Conservation (phyloP, 352 stramenopile genomes). For the Pythium coloratum region DNA sequence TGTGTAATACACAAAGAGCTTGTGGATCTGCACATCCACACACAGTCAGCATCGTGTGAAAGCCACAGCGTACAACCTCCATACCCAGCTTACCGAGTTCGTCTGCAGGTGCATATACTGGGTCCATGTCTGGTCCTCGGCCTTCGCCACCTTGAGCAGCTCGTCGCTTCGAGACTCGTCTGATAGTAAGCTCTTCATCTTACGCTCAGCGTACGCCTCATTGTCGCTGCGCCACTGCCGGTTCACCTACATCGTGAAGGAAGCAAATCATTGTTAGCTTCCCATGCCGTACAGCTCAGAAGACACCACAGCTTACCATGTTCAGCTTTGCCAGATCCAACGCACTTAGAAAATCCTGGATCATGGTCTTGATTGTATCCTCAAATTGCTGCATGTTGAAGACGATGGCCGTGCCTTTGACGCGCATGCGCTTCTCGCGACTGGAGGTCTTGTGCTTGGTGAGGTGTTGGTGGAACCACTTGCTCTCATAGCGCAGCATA, state of each 20-base stretch:
- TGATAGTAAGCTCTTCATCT: constrained; percentile 39
- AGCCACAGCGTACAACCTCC: too few relatives aligned
- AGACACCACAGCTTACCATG: constrained; percentile 45
- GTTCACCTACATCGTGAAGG: constrained; percentile 46
- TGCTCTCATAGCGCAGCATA: constrained; percentile 61
- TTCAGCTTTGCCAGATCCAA: constrained; percentile 45
- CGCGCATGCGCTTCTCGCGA: constrained; percentile 2
- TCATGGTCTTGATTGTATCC: constrained; percentile 45
- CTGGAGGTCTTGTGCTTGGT: constrained; percentile 27
- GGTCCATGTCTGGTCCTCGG: constrained; percentile 51
- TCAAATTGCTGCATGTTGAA: constrained; percentile 54
- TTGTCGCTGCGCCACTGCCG: constrained; percentile 40
- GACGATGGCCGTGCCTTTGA: constrained; percentile 27
- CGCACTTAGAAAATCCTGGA: constrained; percentile 46
- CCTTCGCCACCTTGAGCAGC: constrained; percentile 53
- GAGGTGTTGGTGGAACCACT: constrained; percentile 69
- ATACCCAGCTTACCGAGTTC: constrained; percentile 41
- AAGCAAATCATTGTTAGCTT: not conserved
- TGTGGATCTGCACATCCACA: constrained; percentile 40
- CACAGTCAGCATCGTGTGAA: not conserved
- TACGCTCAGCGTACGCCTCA: constrained; percentile 52
- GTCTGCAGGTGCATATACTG: constrained; percentile 72
- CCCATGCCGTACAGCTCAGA: constrained; percentile 1
- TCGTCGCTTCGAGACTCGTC: constrained; percentile 30
- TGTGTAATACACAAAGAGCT: constrained; percentile 83